Conservation (phyloP, 2,329 filamentous ascomycete species). For the Phaeophleospora eucalypticola region DNA sequence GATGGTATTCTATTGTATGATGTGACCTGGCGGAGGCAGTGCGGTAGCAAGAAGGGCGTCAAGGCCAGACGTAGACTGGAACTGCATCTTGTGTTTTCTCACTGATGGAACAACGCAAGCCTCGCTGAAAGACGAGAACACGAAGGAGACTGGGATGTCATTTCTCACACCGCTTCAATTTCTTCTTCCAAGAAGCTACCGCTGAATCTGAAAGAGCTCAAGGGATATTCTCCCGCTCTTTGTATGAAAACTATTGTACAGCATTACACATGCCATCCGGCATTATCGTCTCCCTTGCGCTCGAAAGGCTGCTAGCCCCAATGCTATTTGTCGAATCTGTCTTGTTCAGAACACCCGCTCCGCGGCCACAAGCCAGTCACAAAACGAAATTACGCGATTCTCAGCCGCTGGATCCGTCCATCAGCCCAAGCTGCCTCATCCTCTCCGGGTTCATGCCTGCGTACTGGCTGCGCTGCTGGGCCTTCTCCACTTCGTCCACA, state of each 20-base stretch:
- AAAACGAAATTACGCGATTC: too few relatives aligned
- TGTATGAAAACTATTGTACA: constrained; percentile 19
- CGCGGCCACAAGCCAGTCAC: background rate
- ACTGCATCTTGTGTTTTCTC: too few relatives aligned
- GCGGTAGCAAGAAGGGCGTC: too few relatives aligned
- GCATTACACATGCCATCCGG: constrained; percentile 3
- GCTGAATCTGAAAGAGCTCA: background rate
- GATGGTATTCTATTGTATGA: too few relatives aligned
- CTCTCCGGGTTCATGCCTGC: constrained; percentile 35
- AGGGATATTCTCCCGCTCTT: background rate
- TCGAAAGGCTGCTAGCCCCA: background rate
- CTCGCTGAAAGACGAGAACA: too few relatives aligned
- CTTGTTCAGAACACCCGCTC: background rate
- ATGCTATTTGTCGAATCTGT: background rate
- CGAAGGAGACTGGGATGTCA: too few relatives aligned
- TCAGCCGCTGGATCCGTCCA: constrained; percentile 24
- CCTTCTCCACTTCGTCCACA: constrained; percentile 29
- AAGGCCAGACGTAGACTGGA: too few relatives aligned
- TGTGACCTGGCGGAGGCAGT: too few relatives aligned
- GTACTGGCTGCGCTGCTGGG: constrained; percentile 23
- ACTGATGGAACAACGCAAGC: too few relatives aligned
- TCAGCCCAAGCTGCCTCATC: constrained; percentile 31
- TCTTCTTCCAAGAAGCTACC: background rate
- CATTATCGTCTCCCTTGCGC: background rate
- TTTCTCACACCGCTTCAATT: too few relatives aligned